Base-by-base conservation (phyloP, 805 yeast species). In the Lachancea mirantina region DNA sequence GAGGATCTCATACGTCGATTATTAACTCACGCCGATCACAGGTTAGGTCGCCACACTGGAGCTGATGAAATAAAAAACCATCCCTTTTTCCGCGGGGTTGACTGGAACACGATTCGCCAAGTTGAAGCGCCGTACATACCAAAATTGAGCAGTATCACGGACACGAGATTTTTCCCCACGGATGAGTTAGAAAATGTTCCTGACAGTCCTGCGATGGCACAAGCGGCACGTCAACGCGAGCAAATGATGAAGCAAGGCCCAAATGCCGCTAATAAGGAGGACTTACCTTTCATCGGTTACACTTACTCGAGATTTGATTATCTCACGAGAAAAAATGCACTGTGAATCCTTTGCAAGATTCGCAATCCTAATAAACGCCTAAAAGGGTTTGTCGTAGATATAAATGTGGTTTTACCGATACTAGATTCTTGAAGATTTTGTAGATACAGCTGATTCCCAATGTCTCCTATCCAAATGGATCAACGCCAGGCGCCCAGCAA, bases 131-230 rank as follows among this genome's bases (percentile, higher is more conserved):
- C 96, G 14, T 87, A 87, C 50, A 82, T 92, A 45, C 95, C 98
- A 16, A 83, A 85, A 52, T 70, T 92, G 52, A 75, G 87, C 46
- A 81, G 94, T 8, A 81, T 89, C 40, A 89, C 97, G 5, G 98
- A 92, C 58, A 92, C 98, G 0, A 71, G 96, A 47, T 89, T 89
- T 67, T 92, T 92, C 85, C 97, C 98, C 25, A 85, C 95, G 2
- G 97, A 89, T 56, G 98, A 89, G 54, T 67, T 89, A 50, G 96
- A 89, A 57, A 84, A 84, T 50, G 87, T 89, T 32, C 95, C 97
- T 2, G 96, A 88, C 50, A 76, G 84, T 28, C 95, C 95, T 8
- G 79, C 78, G 4, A 64, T 72, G 53, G 68, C 72, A 52, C 69
- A 67, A 52, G 85, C 87, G 19, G 79, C 78, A 46, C 71, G 72